Conservation (phyloP, 106 monocot genomes). For the Platanthera guangdongensis region DNA sequence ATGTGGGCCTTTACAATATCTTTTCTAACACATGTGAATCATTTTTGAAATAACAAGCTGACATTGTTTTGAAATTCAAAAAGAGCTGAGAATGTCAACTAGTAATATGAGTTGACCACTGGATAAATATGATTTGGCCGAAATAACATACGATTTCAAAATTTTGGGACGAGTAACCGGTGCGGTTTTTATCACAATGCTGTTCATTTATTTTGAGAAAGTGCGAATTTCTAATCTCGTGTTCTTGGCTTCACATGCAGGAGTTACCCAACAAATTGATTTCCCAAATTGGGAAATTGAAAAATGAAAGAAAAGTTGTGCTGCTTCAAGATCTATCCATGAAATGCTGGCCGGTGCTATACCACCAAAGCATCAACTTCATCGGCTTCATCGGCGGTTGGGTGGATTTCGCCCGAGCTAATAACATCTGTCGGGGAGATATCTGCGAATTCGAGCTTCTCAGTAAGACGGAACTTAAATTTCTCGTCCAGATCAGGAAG, state of each 20-base stretch:
- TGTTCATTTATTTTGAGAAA: neutral
- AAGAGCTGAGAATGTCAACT: too few relatives aligned
- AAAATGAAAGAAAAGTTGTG: constrained; percentile 16
- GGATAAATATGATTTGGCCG: too few relatives aligned
- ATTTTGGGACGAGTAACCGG: neutral
- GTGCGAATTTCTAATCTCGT: neutral
- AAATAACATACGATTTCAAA: neutral
- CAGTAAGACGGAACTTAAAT: constrained; percentile 3
- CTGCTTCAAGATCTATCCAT: constrained; percentile 20
- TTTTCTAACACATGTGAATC: too few relatives aligned
- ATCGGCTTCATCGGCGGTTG: constrained; percentile 35
- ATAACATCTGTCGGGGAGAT: constrained; percentile 28
- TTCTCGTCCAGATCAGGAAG: constrained; percentile 10
- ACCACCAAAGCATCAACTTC: constrained; percentile 20
- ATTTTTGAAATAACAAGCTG: too few relatives aligned
- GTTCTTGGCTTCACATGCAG: constrained; percentile 12
- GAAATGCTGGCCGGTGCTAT: constrained; percentile 30
- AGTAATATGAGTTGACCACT: too few relatives aligned
- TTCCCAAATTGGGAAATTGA: neutral
- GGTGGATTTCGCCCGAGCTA: constrained; percentile 20
- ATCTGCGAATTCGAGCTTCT: constrained; percentile 19
- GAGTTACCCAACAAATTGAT: constrained; percentile 15
- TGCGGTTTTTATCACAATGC: neutral
- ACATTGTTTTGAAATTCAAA: too few relatives aligned
- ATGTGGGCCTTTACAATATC: too few relatives aligned